A percentile compares a stretch with the other conserved stretches of the same genome.
Conservation (phyloP, 1,284 basidiomycete genomes). For the Boletus albobrunnescens region DNA sequence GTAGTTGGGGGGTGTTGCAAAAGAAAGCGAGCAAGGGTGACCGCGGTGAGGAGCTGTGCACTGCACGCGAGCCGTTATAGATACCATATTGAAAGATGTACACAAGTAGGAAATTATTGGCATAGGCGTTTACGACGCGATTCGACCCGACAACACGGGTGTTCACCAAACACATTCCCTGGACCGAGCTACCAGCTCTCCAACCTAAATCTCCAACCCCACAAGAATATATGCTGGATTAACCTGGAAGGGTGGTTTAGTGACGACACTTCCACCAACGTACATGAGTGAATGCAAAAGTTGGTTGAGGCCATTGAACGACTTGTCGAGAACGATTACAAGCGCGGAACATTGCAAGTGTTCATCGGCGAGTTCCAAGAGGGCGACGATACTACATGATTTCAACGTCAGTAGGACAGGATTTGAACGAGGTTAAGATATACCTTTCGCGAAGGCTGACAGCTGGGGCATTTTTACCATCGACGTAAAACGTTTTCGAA, state of each 20-base stretch:
- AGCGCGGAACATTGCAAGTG: conserved; percentile 70
- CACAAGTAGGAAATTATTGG: conserved; percentile 3
- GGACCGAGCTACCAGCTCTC: conserved; percentile 14
- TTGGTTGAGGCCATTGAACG: conserved; percentile 52
- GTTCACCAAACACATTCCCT: conserved; percentile 29
- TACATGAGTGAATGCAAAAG: conserved; percentile 80
- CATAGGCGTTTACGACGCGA: conserved; percentile 5
- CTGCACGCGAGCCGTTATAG: background rate
- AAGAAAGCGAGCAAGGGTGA: background rate
- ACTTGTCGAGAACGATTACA: conserved; percentile 67
- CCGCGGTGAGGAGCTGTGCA: too few species aligned
- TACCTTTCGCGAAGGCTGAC: conserved; percentile 79
- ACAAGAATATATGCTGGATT: conserved; percentile 71
- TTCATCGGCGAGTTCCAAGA: conserved; percentile 79
- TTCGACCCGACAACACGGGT: conserved; percentile 27
- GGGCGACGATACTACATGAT: conserved; percentile 64
- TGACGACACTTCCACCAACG: conserved; percentile 73
- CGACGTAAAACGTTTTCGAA: conserved; percentile 72
- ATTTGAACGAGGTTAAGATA: conserved; percentile 4
- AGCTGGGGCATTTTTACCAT: conserved; percentile 72
- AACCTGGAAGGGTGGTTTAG: conserved; percentile 67
- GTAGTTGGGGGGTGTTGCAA: background rate
- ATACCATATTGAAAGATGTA: conserved; percentile 12
- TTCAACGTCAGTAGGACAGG: conserved; percentile 6
- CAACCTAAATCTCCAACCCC: conserved; percentile 63